Conservation (phyloP, 2,329 filamentous ascomycete genomes). For the Aspergillus flavus region DNA sequence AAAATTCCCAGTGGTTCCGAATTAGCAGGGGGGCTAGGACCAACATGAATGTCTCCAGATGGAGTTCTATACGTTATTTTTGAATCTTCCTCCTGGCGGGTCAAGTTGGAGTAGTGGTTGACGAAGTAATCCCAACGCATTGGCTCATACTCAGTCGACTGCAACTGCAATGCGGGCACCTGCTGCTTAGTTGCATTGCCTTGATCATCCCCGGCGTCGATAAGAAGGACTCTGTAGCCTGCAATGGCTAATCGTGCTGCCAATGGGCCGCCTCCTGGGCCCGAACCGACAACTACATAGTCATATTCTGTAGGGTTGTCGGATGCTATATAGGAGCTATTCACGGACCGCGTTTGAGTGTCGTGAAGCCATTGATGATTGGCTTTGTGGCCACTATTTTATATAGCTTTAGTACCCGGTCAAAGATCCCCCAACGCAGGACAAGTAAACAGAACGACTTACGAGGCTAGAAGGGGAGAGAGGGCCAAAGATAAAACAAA, state of each 20-base stretch:
- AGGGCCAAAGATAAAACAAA: background rate
- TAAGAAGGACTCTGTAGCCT: constrained; percentile 62
- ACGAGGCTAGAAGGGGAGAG: background rate
- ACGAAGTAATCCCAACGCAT: constrained; percentile 67
- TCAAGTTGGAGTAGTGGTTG: constrained; percentile 60
- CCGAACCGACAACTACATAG: constrained; percentile 65
- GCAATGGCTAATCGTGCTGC: constrained; percentile 62
- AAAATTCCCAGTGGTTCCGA: constrained; percentile 55
- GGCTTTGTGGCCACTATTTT: background rate
- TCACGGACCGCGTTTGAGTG: background rate
- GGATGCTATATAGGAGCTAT: background rate
- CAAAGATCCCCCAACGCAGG: background rate
- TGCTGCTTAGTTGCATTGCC: constrained; percentile 54
- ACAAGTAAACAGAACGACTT: background rate
- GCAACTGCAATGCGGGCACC: constrained; percentile 57
- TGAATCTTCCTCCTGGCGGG: constrained; percentile 56
- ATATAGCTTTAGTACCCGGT: background rate
- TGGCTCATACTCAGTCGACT: constrained; percentile 58
- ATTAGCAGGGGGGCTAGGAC: constrained; percentile 53
- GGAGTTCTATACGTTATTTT: constrained; percentile 62
- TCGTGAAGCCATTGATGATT: background rate
- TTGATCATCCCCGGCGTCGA: constrained; percentile 64
- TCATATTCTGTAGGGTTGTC: constrained; percentile 52
- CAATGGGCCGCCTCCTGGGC: constrained; percentile 61
- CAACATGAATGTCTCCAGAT: constrained; percentile 57